Conservation (phyloP, 1,284 basidiomycete species). For the Pterula multifida region DNA sequence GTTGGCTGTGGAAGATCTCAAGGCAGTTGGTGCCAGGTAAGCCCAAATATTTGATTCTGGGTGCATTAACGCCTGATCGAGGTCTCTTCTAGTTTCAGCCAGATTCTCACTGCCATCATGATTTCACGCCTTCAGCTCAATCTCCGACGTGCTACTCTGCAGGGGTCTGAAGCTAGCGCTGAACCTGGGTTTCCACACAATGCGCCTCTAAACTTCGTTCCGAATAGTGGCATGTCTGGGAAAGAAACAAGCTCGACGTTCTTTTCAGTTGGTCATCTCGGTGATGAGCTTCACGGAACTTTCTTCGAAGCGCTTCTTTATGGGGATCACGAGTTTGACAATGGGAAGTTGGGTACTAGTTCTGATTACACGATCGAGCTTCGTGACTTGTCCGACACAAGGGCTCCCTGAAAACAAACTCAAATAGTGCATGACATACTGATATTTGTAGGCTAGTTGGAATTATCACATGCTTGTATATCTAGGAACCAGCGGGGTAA, state of each 20-base stretch:
- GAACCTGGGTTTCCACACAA: neutral
- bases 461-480: too few species aligned
- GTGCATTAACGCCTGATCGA: neutral
- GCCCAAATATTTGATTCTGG: too few species aligned
- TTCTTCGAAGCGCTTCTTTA: neutral
- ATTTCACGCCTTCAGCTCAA: constrained; percentile 15
- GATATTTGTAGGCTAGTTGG: too few species aligned
- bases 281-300: neutral
- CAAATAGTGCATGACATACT: too few species aligned
- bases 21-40: constrained; percentile 12
- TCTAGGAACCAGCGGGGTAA: too few species aligned
- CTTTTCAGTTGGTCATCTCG: neutral
- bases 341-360: neutral
- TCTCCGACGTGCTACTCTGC: constrained; percentile 9
- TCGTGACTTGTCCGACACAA: too few species aligned
- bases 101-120: constrained; percentile 13
- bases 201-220: neutral
- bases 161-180: neutral
- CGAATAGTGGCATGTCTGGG: too few species aligned
- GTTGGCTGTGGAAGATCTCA: constrained; percentile 8
- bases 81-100: constrained; percentile 11
- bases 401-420: too few species aligned
- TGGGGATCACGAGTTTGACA: neutral
- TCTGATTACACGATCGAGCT: neutral
- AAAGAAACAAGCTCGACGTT: neutral